phyloP scores from a whole-genome alignment of 2,329 filamentous ascomycete species.

The Thelonectria olida region DNA sequence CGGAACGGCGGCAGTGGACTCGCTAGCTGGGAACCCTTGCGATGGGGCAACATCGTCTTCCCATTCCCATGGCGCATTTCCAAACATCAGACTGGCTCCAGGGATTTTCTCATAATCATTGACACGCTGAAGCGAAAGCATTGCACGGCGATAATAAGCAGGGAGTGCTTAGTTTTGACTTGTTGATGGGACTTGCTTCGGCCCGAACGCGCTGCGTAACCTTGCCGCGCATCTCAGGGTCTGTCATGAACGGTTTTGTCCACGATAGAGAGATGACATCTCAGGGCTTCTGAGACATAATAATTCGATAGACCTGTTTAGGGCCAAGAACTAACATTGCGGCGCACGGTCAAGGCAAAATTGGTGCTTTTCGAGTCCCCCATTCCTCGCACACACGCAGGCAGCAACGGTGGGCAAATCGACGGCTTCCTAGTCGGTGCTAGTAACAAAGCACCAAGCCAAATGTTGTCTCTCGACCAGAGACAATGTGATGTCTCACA shows the following conservation, averaged over 20 bases:
- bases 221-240: slow-evolving; percentile 3
- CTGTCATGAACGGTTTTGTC: too few relatives aligned
- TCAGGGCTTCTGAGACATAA: too few relatives aligned
- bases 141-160: not conserved
- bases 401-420: not conserved
- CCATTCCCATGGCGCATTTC: slow-evolving; percentile 25
- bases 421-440: not conserved
- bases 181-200: not conserved
- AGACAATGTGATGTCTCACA: slow-evolving; percentile 25
- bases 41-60: slow-evolving; percentile 24
- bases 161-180: not conserved
- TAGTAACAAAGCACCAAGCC: not conserved
- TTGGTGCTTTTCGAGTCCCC: not conserved
- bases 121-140: slow-evolving; percentile 18
- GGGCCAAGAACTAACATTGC: too few relatives aligned
- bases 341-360: too few relatives aligned
- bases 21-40: slow-evolving; percentile 35
- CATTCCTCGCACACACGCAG: not conserved
- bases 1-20: slow-evolving; percentile 23
- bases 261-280: too few relatives aligned
- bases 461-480: slow-evolving; percentile 15
- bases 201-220: slow-evolving; percentile 12
- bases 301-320: too few relatives aligned
- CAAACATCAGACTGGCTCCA: too few relatives aligned
- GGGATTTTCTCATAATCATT: slow-evolving; percentile 17